A percentile compares a stretch with the other conserved stretches of the same genome.
These are phyloP conservation scores for Pythium scleroteichum DNA, from an alignment of 352 stramenopile species.

Conservation along the genomic window DNA sequence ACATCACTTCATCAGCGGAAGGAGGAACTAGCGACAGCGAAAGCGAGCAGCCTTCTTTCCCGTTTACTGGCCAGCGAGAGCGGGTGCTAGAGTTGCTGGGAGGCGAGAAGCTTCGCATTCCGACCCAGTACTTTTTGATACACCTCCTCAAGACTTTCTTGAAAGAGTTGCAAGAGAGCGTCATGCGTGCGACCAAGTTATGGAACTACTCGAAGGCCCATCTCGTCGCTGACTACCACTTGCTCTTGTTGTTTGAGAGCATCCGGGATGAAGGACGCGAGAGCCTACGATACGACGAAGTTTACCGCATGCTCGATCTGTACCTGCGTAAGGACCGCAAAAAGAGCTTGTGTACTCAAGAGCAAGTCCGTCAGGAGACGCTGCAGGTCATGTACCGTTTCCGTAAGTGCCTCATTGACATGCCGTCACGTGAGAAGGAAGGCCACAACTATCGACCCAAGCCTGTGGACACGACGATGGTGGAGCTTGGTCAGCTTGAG, in stretches of 20 bases:
- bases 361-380: conserved; percentile 71
- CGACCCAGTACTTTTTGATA: conserved; percentile 65
- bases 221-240: conserved; percentile 83
- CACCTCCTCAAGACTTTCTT: conserved; percentile 70
- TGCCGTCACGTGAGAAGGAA: conserved; percentile 88
- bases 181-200: conserved; percentile 80
- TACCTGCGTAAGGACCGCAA: conserved; percentile 81
- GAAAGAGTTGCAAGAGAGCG: conserved; percentile 70
- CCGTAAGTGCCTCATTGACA: conserved; percentile 86
- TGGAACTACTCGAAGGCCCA: conserved; percentile 81
- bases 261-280: conserved; percentile 67
- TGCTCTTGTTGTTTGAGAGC: conserved; percentile 77
- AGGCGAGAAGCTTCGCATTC: conserved; percentile 83
- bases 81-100: conserved; percentile 79
- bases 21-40: conserved; percentile 33
- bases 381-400: conserved; percentile 90
- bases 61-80: conserved; percentile 33
- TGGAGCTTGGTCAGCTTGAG: conserved; percentile 75
- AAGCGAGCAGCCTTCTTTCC: conserved; percentile 7
- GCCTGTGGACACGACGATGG: conserved; percentile 71
- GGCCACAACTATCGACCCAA: conserved; percentile 87
- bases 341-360: conserved; percentile 64
- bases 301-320: conserved; percentile 83
- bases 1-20: conserved; percentile 28
- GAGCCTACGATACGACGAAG: conserved; percentile 83